Conservation (phyloP, 305 asterid genomes). For the Striga hermonthica region DNA sequence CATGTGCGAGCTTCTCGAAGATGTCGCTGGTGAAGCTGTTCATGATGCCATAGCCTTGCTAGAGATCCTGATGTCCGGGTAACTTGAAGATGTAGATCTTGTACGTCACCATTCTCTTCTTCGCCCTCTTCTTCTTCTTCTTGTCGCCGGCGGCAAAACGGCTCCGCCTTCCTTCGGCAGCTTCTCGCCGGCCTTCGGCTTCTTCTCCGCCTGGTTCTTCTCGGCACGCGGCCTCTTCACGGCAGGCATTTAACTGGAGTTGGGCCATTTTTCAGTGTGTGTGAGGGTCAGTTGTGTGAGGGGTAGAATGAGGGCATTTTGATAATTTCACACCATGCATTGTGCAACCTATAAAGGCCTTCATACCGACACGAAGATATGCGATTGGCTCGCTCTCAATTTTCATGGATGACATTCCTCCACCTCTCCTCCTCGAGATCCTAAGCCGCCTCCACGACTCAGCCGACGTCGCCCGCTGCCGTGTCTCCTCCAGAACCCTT, state of each 20-base stretch:
- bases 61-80: conserved; percentile 64
- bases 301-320: too few species aligned
- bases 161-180: not conserved
- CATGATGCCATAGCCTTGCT: conserved; percentile 78
- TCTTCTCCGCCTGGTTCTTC: not conserved
- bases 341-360: too few species aligned
- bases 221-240: not conserved
- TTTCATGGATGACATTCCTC: conserved; percentile 70
- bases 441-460: conserved; percentile 57
- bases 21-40: conserved; percentile 76
- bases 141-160: conserved; percentile 24
- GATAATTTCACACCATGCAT: too few species aligned
- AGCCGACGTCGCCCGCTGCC: conserved; percentile 59
- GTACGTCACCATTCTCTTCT: conserved; percentile 59
- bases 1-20: conserved; percentile 75
- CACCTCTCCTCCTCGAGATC: conserved; percentile 56
- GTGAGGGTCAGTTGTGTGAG: too few species aligned
- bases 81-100: conserved; percentile 84
- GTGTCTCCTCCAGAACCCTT: conserved; percentile 53
- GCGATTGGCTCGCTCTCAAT: conserved; percentile 2
- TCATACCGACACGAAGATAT: too few species aligned
- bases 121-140: conserved; percentile 42
- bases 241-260: not conserved
- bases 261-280: too few species aligned
- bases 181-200: not conserved